These are phyloP conservation scores for Cyberlindnera subsufficiens DNA, from an alignment of 805 yeast genomes.

Conservation along the genomic window DNA sequence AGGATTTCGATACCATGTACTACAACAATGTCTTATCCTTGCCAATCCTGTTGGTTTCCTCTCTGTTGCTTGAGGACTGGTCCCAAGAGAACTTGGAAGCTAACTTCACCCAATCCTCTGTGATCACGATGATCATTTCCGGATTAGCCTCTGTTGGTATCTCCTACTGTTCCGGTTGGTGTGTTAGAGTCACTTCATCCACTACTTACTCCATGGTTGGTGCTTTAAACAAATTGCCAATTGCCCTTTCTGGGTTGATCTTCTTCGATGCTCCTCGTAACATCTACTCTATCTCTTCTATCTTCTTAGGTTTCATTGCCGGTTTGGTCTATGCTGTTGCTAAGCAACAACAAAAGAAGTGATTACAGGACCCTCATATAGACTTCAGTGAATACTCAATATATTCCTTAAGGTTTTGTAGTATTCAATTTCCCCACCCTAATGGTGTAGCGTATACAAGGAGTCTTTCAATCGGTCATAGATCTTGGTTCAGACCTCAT, in stretches of 20 bases:
- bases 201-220: constrained; percentile 99
- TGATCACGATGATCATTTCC: constrained; percentile 79
- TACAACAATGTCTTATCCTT: constrained; percentile 93
- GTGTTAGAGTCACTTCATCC: constrained; percentile 97
- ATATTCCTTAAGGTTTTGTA: background rate
- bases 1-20: constrained; percentile 96
- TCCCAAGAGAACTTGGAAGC: constrained; percentile 63
- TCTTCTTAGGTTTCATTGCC: constrained; percentile 88
- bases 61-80: constrained; percentile 90
- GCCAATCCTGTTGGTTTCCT: constrained; percentile 75
- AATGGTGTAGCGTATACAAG: no score
- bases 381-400: background rate
- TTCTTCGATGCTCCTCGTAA: constrained; percentile 95
- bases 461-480: no score
- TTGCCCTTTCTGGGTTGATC: constrained; percentile 89
- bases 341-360: constrained; percentile 55
- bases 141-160: constrained; percentile 96
- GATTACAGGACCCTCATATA: background rate
- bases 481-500: no score
- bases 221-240: constrained; percentile 96
- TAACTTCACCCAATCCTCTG: constrained; percentile 72
- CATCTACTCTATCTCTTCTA: constrained; percentile 86
- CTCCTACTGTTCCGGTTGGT: constrained; percentile 99
- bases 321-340: constrained; percentile 96
- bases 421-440: no score